Percentiles rank a stretch among this genome's conserved stretches.
Evolutionary conservation across 192 early-diverging fungal species (phyloP).

Genomic region (Nowakowskiella sp.): DNA sequence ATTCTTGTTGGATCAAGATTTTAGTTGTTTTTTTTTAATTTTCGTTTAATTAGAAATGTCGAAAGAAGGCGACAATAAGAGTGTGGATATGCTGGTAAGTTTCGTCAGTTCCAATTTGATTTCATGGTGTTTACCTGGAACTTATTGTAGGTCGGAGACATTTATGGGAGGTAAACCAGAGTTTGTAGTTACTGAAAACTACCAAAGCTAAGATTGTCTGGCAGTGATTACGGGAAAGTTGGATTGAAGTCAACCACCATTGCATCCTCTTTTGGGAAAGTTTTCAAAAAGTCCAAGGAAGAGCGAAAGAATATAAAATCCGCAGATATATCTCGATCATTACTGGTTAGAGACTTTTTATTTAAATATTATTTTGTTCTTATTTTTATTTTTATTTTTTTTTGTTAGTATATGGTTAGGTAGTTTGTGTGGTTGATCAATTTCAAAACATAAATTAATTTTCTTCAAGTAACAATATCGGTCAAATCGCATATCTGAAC

Average conservation of each 20-base stretch:
- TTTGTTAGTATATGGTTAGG: conserved; percentile 72
- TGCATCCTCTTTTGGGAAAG: conserved; percentile 92
- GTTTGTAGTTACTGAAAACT: not conserved
- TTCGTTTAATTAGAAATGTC: conserved; percentile 81
- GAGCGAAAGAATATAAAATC: conserved; percentile 54
- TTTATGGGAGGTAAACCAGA: conserved; percentile 52
- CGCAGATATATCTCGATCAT: conserved; percentile 77
- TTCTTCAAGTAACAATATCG: conserved; percentile 83
- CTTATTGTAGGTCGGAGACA: conserved; percentile 79
- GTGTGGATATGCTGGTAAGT: conserved; percentile 57
- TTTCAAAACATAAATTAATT: conserved; percentile 7
- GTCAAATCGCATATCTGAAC: conserved; percentile 96
- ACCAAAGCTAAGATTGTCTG: conserved; percentile 24
- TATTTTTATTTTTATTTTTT: not conserved
- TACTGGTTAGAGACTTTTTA: conserved; percentile 40
- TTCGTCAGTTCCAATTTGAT: not conserved
- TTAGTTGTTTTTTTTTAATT: conserved; percentile 29
- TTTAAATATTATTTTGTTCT: not conserved
- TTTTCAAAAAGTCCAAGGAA: conserved; percentile 76
- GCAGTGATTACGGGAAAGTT: conserved; percentile 79
- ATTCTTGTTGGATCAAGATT: conserved; percentile 33
- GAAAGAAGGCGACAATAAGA: conserved; percentile 83
- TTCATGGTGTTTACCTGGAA: conserved; percentile 22
- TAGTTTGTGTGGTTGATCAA: conserved; percentile 19
- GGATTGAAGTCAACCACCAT: conserved; percentile 91